These are phyloP conservation scores for Podospora pseudocomata DNA, from an alignment of 495 filamentous ascomycete genomes.

Conservation along the genomic window DNA sequence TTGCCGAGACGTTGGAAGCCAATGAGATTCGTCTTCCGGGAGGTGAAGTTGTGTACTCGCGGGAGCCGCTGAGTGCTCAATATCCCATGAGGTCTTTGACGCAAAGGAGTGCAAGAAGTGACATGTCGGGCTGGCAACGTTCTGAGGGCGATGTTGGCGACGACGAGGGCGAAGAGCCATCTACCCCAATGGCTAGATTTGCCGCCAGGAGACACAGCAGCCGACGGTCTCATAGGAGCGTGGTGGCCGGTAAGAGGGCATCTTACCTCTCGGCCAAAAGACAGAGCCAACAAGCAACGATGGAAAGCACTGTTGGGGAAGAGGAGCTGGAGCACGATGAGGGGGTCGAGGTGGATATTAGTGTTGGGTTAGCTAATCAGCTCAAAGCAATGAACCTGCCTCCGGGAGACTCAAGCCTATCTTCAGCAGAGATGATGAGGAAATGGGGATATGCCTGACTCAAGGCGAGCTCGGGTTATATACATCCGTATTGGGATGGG, in stretches of 20 bases:
- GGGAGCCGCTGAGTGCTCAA: not conserved
- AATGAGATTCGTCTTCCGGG: slow-evolving; percentile 52
- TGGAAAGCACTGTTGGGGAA: not conserved
- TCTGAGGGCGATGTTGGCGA: not conserved
- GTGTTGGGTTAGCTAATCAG: not conserved
- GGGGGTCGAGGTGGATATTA: not conserved
- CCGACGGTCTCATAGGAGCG: not conserved
- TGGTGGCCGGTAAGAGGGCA: not conserved
- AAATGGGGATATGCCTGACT: slow-evolving; percentile 3
- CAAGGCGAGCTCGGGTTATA: not conserved
- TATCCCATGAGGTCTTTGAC: not conserved
- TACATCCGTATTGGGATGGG: not conserved
- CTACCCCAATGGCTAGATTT: not conserved
- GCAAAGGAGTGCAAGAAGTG: not conserved
- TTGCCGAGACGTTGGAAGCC: slow-evolving; percentile 67
- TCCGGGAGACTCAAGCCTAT: not conserved
- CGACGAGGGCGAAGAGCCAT: not conserved
- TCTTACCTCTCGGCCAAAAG: not conserved
- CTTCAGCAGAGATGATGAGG: not conserved
- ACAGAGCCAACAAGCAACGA: not conserved
- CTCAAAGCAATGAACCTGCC: not conserved
- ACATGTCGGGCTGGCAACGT: not conserved
- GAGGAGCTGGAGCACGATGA: not conserved
- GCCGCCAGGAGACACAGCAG: not conserved
- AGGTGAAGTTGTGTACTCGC: slow-evolving; percentile 22